Evolutionary conservation across 495 filamentous ascomycete genomes (phyloP), one percentile per base, ranked within the genome.

Genomic region (Hypoxylon cercidicola): DNA sequence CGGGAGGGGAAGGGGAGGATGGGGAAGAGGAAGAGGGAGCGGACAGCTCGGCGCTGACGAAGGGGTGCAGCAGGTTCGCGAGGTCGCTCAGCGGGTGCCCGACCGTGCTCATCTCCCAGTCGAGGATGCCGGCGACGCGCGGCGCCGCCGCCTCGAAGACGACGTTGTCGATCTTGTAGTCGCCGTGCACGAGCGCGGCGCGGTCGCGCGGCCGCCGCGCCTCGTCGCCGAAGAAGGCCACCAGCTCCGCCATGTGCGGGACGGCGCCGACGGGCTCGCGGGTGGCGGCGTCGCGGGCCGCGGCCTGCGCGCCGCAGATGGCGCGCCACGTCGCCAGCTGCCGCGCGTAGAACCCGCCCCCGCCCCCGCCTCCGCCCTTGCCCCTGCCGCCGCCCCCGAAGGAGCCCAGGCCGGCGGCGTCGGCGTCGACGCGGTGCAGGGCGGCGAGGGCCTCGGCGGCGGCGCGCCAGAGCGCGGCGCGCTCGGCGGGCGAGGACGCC

Each of bases 111-210:
- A 97, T 93, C 76, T 97, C 93, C 93, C 93, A 97, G 78, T 99
- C 95, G 6, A 98, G 78, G 47, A 98, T 92, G 5, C 93, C 95
- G 77, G 97, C 93, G 10, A 98, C 93, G 45, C 88, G 76, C 11
- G 95, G 86, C 76, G 96, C 92, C 0, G 88, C 93, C 77, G 90
- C 88, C 76, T 96, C 92, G 74, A 94, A 99, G 43, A 99, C 90
- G 58, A 98, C 78, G 69, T 99, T 99, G 75, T 99, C 95, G 70
- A 99, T 94, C 78, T 99, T 99, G 80, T 94, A 99, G 70, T 99
- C 95, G 21, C 95, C 95, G 69, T 99, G 95, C 21, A 99, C 87
- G 18, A 97, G 81, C 1, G 88, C 89, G 19, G 85, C 87, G 40
- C 90, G 81, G 69, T 97, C 93, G 28, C 80, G 82, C 1, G 95